phyloP scores from a whole-genome alignment of 441 rosid species.

The Erysimum cheiri region DNA sequence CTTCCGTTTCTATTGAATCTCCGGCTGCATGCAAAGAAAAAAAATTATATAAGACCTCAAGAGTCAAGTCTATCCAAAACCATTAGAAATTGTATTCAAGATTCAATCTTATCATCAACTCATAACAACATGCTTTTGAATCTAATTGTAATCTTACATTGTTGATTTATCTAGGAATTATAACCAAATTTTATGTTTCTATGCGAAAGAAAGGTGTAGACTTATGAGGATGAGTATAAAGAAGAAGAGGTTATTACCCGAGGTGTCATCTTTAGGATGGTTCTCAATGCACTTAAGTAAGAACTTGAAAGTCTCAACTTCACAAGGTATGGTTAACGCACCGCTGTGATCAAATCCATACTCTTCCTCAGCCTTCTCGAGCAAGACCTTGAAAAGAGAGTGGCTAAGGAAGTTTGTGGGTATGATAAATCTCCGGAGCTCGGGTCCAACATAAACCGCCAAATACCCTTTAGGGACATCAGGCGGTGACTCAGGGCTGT shows the following conservation, averaged over 20 bases:
- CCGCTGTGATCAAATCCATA: conserved; percentile 83
- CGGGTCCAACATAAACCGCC: conserved; percentile 88
- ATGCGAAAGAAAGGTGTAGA: background rate
- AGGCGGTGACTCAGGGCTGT: conserved; percentile 67
- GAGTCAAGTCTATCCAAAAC: background rate
- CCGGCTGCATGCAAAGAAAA: conserved; percentile 35
- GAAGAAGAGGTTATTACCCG: conserved; percentile 36
- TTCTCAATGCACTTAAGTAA: conserved; percentile 81
- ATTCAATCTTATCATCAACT: background rate
- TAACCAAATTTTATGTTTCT: background rate
- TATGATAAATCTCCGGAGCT: conserved; percentile 87
- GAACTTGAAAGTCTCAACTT: conserved; percentile 89
- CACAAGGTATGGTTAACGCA: conserved; percentile 89
- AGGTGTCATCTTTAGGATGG: conserved; percentile 51
- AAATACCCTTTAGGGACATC: conserved; percentile 87
- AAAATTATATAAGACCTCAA: background rate
- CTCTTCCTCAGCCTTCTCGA: conserved; percentile 88
- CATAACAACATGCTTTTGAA: background rate
- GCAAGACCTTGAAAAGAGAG: conserved; percentile 70
- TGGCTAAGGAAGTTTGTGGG: conserved; percentile 88
- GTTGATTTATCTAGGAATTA: background rate
- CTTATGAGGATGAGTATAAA: background rate
- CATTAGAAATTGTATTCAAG: background rate
- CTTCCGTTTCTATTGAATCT: conserved; percentile 35
- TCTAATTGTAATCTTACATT: background rate